phyloP scores from a whole-genome alignment of 495 filamentous ascomycete genomes.

The Penicillium atrosanguineum region DNA sequence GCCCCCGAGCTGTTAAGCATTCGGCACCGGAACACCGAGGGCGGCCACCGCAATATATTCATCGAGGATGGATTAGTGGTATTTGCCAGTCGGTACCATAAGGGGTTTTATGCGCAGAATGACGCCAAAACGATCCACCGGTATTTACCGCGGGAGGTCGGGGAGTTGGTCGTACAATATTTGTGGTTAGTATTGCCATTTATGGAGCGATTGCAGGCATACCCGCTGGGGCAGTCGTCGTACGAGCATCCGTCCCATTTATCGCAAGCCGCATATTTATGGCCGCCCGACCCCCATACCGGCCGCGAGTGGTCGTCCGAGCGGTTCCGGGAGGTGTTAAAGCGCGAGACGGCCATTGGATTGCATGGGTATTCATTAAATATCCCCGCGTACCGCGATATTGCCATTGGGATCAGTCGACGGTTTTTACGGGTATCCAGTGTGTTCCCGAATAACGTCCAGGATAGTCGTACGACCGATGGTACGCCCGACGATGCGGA shows the following conservation, averaged over 20 bases:
- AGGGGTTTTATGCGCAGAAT: neutral
- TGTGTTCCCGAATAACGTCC: neutral
- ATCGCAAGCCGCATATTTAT: neutral
- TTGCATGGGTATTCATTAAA: neutral
- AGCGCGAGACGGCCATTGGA: neutral
- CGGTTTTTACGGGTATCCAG: constrained; percentile 1
- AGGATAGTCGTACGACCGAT: neutral
- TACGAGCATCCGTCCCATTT: neutral
- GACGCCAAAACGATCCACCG: too few species aligned
- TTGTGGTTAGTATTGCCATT: neutral
- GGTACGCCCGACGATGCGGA: neutral
- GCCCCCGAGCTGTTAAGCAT: too few species aligned
- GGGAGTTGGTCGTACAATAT: neutral
- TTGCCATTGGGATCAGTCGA: constrained; percentile 1
- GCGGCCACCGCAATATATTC: too few species aligned
- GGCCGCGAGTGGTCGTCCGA: constrained; percentile 2
- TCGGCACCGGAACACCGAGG: too few species aligned
- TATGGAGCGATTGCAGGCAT: neutral
- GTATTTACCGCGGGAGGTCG: neutral
- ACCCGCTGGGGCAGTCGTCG: neutral
- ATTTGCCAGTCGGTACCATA: constrained; percentile 1
- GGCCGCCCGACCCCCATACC: neutral
- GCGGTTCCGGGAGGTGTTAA: neutral
- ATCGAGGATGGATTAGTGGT: too few species aligned
- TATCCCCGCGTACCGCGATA: neutral